Evolutionary conservation across 129 eudicot genomes (phyloP).

Genomic region (Helichrysum umbraculigerum): DNA sequence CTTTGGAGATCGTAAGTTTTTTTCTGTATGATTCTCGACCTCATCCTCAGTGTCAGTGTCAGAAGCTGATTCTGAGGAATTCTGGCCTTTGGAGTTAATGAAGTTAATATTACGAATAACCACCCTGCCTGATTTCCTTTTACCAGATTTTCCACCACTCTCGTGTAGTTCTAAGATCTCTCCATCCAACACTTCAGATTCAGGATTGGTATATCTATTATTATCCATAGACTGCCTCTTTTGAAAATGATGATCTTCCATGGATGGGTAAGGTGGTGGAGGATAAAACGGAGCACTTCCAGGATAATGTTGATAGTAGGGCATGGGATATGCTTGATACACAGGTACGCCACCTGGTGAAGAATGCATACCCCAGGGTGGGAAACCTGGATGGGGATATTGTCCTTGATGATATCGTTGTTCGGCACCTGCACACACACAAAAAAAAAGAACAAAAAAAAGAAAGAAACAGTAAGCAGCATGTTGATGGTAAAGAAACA

Average conservation of each 20-base stretch:
- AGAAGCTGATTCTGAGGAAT: constrained; percentile 52
- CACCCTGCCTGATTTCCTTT: constrained; percentile 66
- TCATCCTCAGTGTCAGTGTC: constrained; percentile 48
- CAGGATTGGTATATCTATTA: constrained; percentile 41
- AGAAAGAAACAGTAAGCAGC: neutral
- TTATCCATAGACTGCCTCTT: constrained; percentile 55
- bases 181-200: constrained; percentile 28
- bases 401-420: constrained; percentile 64
- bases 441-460: neutral
- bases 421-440: constrained; percentile 35
- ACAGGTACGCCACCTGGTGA: constrained; percentile 60
- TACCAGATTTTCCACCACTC: constrained; percentile 47
- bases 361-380: constrained; percentile 79
- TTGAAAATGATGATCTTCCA: constrained; percentile 58
- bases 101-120: constrained; percentile 77
- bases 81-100: constrained; percentile 54
- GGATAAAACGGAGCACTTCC: constrained; percentile 62
- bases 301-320: constrained; percentile 67
- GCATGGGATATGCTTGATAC: constrained; percentile 70
- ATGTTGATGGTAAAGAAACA: constrained; percentile 1
- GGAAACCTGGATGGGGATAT: constrained; percentile 57
- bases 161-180: constrained; percentile 32
- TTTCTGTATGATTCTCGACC: constrained; percentile 20
- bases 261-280: constrained; percentile 57
- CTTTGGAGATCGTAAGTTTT: constrained; percentile 40